Evolutionary conservation across 495 filamentous ascomycete genomes (phyloP).

Genomic region (Lophiotrema nucula): DNA sequence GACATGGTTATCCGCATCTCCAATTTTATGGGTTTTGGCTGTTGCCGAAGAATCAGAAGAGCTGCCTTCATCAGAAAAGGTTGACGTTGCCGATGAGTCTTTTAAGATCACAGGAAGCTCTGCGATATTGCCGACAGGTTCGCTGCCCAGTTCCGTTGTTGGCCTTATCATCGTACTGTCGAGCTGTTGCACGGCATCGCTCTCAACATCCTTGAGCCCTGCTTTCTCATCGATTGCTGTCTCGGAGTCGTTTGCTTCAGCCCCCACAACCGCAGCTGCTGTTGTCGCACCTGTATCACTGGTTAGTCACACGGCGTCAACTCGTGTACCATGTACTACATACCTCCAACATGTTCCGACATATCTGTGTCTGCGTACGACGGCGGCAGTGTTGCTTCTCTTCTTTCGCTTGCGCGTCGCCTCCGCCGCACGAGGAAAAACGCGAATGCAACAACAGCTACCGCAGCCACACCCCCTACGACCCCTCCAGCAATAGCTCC

Average conservation of each 20-base stretch:
- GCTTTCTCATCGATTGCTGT: background rate
- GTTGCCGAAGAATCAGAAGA: background rate
- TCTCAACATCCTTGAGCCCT: background rate
- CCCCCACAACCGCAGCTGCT: background rate
- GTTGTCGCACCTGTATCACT: constrained; percentile 7
- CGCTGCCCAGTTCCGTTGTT: constrained; percentile 7
- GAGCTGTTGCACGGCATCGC: constrained; percentile 20
- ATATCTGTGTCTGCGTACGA: constrained; percentile 17
- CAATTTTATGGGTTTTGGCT: background rate
- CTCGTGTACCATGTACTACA: constrained; percentile 1
- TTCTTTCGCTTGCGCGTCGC: background rate
- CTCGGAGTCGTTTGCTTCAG: background rate
- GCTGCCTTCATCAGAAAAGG: too few relatives aligned
- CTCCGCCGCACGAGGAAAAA: constrained; percentile 6
- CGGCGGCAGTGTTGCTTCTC: constrained; percentile 18
- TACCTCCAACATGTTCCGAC: constrained; percentile 19
- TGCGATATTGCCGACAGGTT: constrained; percentile 15
- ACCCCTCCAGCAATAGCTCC: constrained; percentile 22
- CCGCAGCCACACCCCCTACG: background rate
- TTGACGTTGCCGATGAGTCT: too few relatives aligned
- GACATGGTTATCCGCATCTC: constrained; percentile 7
- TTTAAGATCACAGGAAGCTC: constrained; percentile 27
- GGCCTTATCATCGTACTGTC: constrained; percentile 20
- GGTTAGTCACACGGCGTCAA: constrained; percentile 2
- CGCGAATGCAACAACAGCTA: background rate